Base-by-base conservation (phyloP, 2,329 filamentous ascomycete genomes). In the Phialophora macrospora region DNA sequence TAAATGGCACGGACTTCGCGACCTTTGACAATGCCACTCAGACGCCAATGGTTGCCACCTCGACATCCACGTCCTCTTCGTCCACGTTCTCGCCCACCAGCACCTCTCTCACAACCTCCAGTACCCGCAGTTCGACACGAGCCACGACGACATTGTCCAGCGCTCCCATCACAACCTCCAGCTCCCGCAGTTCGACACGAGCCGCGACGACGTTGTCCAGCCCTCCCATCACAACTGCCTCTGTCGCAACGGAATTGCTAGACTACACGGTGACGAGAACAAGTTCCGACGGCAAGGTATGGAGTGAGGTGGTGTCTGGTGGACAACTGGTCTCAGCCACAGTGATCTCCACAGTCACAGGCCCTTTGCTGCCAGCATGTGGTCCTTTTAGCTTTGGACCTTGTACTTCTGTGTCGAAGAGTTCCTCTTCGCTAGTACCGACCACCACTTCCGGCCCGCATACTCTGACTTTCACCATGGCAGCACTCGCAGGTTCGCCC, bases 1-100 rank as follows among this genome's bases (percentile, higher is more conserved):
- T 44, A 7, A 49, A 54, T 22, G 46, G 22, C 6, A 48, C 56
- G 7, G 34, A 49, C 3, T 60, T 60, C 4, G 22, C 26, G 9
- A 52, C 58, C 8, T 38, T 52, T 20, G 28, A 41, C 20, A 63
- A 60, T 11, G 14, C 48, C 4, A 60, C 58, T 4, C 44, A 51
- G 44, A 41, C 28, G 24, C 52, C 58, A 20, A 52, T 51, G 48
- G 48, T 32, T 22, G 32, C n/a, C 4, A 60, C 28, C 17, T 32
- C 58, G 14, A 51, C 38, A n/a, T n/a, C 38, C n/a, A 7, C 38
- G 17, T 44, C 17, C 38, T n/a, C 38, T n/a, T 44, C 38, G 14
- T 44, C 38, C 2, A n/a, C 46, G 9, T 51, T 46, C 22, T 51
- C 20, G 7, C 20, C 14, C 5, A 38, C 41, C 28, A 60, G 57